These are phyloP conservation scores for Clarireedia homoeocarpa DNA, from an alignment of 2,329 filamentous ascomycete species.

Conservation along the genomic window DNA sequence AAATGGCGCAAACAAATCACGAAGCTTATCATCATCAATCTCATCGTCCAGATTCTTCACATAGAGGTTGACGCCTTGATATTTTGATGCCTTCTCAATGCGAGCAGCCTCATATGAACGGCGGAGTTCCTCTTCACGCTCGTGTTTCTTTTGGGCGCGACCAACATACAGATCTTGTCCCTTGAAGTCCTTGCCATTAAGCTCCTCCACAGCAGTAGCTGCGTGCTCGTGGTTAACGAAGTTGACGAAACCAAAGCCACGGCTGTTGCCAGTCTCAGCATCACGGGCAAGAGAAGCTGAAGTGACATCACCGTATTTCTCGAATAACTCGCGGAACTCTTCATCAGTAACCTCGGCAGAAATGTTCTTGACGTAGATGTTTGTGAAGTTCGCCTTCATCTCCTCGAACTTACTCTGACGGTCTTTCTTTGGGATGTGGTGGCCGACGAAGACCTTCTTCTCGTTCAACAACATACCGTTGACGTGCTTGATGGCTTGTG, in stretches of 20 bases:
- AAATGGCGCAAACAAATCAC: constrained; percentile 83
- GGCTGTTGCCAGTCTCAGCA: constrained; percentile 76
- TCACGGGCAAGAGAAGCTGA: constrained; percentile 91
- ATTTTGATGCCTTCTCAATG: constrained; percentile 97
- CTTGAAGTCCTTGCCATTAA: constrained; percentile 87
- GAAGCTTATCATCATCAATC: constrained; percentile 94
- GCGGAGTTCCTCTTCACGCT: constrained; percentile 98
- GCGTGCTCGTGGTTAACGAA: constrained; percentile 88
- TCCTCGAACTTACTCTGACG: constrained; percentile 99
- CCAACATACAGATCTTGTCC: constrained; percentile 96
- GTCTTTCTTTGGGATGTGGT: constrained; percentile 99
- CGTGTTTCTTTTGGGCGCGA: constrained; percentile 99
- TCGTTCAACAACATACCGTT: constrained; percentile 99
- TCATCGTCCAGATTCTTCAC: constrained; percentile 99
- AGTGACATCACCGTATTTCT: constrained; percentile 88
- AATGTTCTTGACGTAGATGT: constrained; percentile 99
- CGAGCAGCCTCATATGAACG: constrained; percentile 98
- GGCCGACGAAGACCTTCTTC: constrained; percentile 99
- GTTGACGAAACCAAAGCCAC: constrained; percentile 95
- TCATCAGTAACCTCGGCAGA: constrained; percentile 78
- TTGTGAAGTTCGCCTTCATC: constrained; percentile 99
- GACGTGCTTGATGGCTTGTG: constrained; percentile 97
- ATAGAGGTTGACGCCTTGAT: constrained; percentile 98
- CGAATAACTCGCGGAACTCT: constrained; percentile 88
- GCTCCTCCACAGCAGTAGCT: constrained; percentile 75